Percentiles rank a stretch among this genome's conserved stretches.
Conservation (phyloP, 1,139 yeast genomes). For the Kazachstania sp. region DNA sequence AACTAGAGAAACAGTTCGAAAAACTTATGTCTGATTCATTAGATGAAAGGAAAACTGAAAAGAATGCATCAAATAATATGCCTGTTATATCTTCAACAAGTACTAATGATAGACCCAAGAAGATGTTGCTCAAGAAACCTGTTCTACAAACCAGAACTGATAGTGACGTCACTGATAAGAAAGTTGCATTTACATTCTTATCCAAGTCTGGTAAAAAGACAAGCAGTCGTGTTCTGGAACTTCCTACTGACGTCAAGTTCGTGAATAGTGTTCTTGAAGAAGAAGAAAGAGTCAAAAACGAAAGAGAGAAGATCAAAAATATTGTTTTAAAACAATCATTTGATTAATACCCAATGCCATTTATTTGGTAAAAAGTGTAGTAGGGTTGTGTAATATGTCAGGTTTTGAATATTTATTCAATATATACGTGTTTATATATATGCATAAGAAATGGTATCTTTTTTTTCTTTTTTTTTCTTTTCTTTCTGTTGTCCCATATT, state of each 20-base stretch:
- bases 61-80: slow-evolving; percentile 18
- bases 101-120: slow-evolving; percentile 4
- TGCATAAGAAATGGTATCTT: background rate
- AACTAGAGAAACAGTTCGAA: slow-evolving; percentile 47
- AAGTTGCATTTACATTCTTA: slow-evolving; percentile 45
- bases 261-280: slow-evolving; percentile 37
- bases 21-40: slow-evolving; percentile 44
- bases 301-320: slow-evolving; percentile 33
- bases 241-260: slow-evolving; percentile 44
- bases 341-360: slow-evolving; percentile 17
- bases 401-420: background rate
- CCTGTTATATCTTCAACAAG: slow-evolving; percentile 12
- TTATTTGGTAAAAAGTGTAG: background rate
- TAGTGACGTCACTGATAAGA: slow-evolving; percentile 9
- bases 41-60: slow-evolving; percentile 32
- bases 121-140: background rate
- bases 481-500: too few species aligned
- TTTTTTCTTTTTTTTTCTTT: too few species aligned
- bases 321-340: slow-evolving; percentile 32
- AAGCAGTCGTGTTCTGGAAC: slow-evolving; percentile 36
- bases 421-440: background rate
- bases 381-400: background rate
- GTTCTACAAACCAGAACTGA: background rate
- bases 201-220: slow-evolving; percentile 44
- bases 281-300: slow-evolving; percentile 31